Base-by-base conservation (phyloP, 495 filamentous ascomycete species). In the Penicillium canescens region DNA sequence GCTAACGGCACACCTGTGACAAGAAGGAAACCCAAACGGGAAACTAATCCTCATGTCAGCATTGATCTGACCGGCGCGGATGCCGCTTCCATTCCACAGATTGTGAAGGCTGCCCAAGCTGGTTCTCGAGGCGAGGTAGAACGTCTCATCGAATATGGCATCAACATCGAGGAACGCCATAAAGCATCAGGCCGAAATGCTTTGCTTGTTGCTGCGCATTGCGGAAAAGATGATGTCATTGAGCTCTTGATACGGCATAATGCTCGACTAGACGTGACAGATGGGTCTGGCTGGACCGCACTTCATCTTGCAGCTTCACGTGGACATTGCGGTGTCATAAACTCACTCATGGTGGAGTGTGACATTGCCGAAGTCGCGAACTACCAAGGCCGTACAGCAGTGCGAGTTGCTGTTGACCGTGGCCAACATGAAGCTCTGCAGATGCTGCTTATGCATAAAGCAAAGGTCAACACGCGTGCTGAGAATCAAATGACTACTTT, bases 201-300 rank as follows among this genome's bases (percentile, higher is more conserved):
- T 6, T 68, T 79, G 9, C 62, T 71, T 3, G 75, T 80, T 35
- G 76, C 76, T 41, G 56, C 73, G n/a, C 75, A 79, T 47, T 77
- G 75, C 59, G 77, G 74, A 13, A 74, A 74, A 43, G 68, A 70
- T 11, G 69, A 67, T 24, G 61, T 79, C 16, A 74, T 78, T 5
- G 69, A 61, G 13, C 42, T 77, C 9, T 54, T 80, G 13, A 65
- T 80, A 13, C 62, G 65, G 18, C 62, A 62, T 23, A 63, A 67
- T 38, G 77, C 74, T n/a, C 55, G 61, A 40, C 44, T 75, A 2
- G 61, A 74, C 40, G 56, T 64, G 0, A 45, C 52, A 3, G 76
- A 78, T 55, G 56, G 50, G n/a, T 62, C 55, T 7, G 66, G 67
- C 5, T 71, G 63, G 39, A 77, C 73, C 16, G 68, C 75, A 21